Base-by-base conservation (phyloP, 306 rosid species). In the Styphnolobium japonicum region DNA sequence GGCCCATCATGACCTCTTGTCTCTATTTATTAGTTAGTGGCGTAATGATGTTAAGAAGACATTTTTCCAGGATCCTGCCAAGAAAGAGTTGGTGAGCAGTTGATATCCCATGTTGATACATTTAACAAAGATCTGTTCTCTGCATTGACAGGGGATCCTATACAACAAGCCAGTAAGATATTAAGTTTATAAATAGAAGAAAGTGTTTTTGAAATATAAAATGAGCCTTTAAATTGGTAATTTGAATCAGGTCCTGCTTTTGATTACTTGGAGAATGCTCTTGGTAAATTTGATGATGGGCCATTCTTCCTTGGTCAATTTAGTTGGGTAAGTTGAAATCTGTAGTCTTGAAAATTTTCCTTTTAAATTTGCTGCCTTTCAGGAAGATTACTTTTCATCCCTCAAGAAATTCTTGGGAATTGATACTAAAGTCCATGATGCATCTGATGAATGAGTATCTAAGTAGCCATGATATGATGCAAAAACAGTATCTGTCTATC, bases 181-280 rank as follows among this genome's bases (percentile, higher is more conserved):
- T 76, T 67, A 61, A 65, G 51, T 74, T 65, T 46, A 56, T 80
- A 27, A 64, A 33, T 53, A 12, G 34, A 79, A 25, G 10, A 61
- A 34, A 33, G 15, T 43, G 10, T 7, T 34, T 10, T 78, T 82
- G 5, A 58, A 53, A 53, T 10, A 4, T 22, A 52, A 63, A 22
- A 48, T 65, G 37, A 19, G 3, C 21, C 71, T 23, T 70, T 31
- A 25, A 80, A 29, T 49, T 42, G 29, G 49, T 65, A 8, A 60
- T 53, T 57, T 78, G 33, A 46, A 72, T 36, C 81, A 91, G 95
- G 84, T 64, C 79, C 85, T 42, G 83, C 86, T 78, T 87, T 92
- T 89, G 97, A 92, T 73, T 89, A 82, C 82, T 66, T 94, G 86
- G 98, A 94, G 81, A 86, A 88, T 67, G 88, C 94, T 85, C 90